These are phyloP conservation scores for Candida methanosorbosa DNA, from an alignment of 805 yeast genomes.

Conservation along the genomic window DNA sequence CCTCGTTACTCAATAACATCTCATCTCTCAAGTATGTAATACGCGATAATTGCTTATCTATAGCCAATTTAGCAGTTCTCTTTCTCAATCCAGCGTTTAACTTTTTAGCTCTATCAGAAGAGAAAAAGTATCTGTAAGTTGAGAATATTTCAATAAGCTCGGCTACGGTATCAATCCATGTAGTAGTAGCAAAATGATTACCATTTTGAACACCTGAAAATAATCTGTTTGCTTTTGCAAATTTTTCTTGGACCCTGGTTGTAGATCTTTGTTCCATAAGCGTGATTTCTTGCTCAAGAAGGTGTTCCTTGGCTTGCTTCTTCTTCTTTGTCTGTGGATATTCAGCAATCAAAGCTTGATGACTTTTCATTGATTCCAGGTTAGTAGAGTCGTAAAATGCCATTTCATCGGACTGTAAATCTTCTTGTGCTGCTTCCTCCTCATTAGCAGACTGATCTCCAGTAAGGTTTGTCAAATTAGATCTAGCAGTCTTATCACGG, in stretches of 20 bases:
- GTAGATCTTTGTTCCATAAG: conserved; percentile 23
- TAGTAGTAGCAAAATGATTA: conserved; percentile 50
- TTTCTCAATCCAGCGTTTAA: conserved; percentile 65
- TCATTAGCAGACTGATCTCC: conserved; percentile 8
- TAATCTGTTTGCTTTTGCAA: conserved; percentile 40
- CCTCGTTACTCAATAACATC: conserved; percentile 25
- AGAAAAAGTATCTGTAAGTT: conserved; percentile 69
- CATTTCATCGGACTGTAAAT: background rate
- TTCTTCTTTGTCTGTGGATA: conserved; percentile 17
- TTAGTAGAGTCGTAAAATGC: background rate
- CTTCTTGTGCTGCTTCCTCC: conserved; percentile 1
- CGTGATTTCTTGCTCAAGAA: conserved; percentile 18
- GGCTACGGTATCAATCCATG: conserved; percentile 81
- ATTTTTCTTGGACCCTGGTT: conserved; percentile 34
- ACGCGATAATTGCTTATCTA: conserved; percentile 68
- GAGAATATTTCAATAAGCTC: conserved; percentile 80
- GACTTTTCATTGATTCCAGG: conserved; percentile 5
- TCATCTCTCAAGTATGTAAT: conserved; percentile 59
- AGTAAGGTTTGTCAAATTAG: conserved; percentile 4
- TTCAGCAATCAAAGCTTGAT: conserved; percentile 24
- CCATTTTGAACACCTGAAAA: conserved; percentile 11
- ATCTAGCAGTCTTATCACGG: conserved; percentile 1
- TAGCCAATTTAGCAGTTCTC: conserved; percentile 49
- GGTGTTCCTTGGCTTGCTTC: conserved; percentile 11
- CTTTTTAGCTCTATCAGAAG: conserved; percentile 60